Base-by-base conservation (phyloP, 2,329 filamentous ascomycete species). In the Tothia fuscella region DNA sequence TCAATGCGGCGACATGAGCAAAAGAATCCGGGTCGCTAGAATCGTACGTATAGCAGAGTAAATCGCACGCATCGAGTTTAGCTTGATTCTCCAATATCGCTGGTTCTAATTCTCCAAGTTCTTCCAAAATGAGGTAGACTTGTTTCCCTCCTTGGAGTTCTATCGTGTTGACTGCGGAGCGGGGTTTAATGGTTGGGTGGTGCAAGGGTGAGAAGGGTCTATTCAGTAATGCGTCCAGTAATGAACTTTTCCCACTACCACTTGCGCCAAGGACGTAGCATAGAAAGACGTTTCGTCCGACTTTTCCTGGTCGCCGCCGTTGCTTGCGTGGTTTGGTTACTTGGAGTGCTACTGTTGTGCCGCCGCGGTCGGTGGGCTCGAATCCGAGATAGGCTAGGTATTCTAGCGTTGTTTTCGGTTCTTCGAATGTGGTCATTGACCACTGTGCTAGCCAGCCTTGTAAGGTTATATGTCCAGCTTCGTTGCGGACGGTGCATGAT, bases 351-450 rank as follows among this genome's bases (percentile, higher is more conserved):
- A 85, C 85, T 2, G 84, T 86, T 0, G 80, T 78, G 29, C 82
- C 80, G 44, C 81, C 82, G 43, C 67, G 64, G 51, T 82, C 82
- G 2, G 76, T 68, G 2, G 84, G 80, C 56, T 96, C 91, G 54
- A 95, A 98, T 1, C 91, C 91, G 2, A 98, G 78, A 56, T 95
- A 95, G 3, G 91, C 91, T 2, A 98, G 76, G 58, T 98, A 98
- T 52, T 93, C 88, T 3, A 98, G 71, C 1, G 91, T 96, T 1
- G 86, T 95, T 57, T 91, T 93, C 10, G 91, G 89, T 43, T 93
- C 88, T 46, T 93, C 78, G 53, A 96, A 98, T 0, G 91, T 98
- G 1, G 91, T 98, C 91, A 98, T 98, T 58, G 88, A 95, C 91
- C 91, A 98, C 54, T 98, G 91, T 3, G 91, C 91, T 28, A 98